These are phyloP conservation scores for Astrothelium macrocarpum DNA, from an alignment of 495 filamentous ascomycete genomes.

Conservation along the genomic window DNA sequence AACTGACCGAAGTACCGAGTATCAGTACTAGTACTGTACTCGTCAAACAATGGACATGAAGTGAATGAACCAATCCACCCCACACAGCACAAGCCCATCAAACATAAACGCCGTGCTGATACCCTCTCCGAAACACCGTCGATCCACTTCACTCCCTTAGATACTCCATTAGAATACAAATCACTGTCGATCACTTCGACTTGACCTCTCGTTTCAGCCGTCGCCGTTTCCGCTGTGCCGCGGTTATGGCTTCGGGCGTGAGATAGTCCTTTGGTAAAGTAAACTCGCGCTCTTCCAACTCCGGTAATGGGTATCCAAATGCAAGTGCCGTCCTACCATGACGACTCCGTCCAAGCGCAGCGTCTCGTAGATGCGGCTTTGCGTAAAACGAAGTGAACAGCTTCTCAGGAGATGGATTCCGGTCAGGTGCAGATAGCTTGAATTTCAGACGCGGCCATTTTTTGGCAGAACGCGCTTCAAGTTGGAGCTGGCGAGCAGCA, in stretches of 20 bases:
- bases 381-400: slow-evolving; percentile 80
- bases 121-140: neutral
- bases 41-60: too few species aligned
- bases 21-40: neutral
- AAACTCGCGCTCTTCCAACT: slow-evolving; percentile 60
- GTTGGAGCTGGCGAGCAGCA: slow-evolving; percentile 61
- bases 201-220: slow-evolving; percentile 23
- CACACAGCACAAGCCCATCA: too few species aligned
- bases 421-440: slow-evolving; percentile 19
- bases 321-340: slow-evolving; percentile 49
- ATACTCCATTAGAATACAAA: neutral
- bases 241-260: slow-evolving; percentile 56
- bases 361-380: slow-evolving; percentile 64
- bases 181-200: neutral
- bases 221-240: slow-evolving; percentile 52
- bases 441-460: slow-evolving; percentile 19
- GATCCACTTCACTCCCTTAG: neutral
- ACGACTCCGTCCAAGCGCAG: slow-evolving; percentile 55
- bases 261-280: slow-evolving; percentile 59
- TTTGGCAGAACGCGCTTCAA: slow-evolving; percentile 50
- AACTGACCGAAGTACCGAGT: neutral
- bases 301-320: slow-evolving; percentile 77
- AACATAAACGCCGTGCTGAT: neutral
- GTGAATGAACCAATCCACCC: too few species aligned
- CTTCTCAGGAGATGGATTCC: slow-evolving; percentile 36